Evolutionary conservation across 202 grass and related monocot genomes (phyloP).

Genomic region (Schoenoplectus tabernaemontani): DNA sequence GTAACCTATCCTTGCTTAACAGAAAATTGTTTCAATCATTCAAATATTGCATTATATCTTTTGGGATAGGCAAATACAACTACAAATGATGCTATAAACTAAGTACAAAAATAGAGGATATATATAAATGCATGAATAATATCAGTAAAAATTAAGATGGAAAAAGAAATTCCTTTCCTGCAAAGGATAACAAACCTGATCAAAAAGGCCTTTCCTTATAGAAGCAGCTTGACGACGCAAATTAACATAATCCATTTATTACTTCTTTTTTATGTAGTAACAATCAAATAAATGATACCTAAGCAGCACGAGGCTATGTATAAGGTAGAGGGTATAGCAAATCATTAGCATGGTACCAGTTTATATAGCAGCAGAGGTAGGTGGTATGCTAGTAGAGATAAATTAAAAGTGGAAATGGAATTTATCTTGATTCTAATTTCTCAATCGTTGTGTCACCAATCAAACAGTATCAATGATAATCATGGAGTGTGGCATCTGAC

Average conservation of each 20-base stretch:
- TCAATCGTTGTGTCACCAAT: constrained; percentile 11
- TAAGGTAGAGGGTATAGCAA: constrained; percentile 21
- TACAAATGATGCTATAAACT: neutral
- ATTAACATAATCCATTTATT: constrained; percentile 77
- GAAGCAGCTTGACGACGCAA: constrained; percentile 67
- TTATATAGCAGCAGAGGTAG: constrained; percentile 59
- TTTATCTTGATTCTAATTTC: constrained; percentile 43
- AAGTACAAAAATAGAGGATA: neutral
- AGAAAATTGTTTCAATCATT: neutral
- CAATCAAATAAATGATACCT: neutral
- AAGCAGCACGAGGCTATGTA: constrained; percentile 2
- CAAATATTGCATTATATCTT: neutral
- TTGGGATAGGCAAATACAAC: neutral
- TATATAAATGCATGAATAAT: neutral
- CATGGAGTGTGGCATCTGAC: constrained; percentile 21
- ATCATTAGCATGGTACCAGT: constrained; percentile 21
- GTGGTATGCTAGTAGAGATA: constrained; percentile 5
- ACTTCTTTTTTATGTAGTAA: neutral
- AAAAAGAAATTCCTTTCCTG: neutral
- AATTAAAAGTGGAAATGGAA: constrained; percentile 30
- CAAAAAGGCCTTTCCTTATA: constrained; percentile 86
- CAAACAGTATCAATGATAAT: constrained; percentile 11
- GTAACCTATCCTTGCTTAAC: neutral
- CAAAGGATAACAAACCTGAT: constrained; percentile 47
- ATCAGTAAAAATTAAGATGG: neutral